A percentile compares a stretch with the other conserved stretches of the same genome.
Conservation (phyloP, 257 asterid genomes). For the Striga asiatica region DNA sequence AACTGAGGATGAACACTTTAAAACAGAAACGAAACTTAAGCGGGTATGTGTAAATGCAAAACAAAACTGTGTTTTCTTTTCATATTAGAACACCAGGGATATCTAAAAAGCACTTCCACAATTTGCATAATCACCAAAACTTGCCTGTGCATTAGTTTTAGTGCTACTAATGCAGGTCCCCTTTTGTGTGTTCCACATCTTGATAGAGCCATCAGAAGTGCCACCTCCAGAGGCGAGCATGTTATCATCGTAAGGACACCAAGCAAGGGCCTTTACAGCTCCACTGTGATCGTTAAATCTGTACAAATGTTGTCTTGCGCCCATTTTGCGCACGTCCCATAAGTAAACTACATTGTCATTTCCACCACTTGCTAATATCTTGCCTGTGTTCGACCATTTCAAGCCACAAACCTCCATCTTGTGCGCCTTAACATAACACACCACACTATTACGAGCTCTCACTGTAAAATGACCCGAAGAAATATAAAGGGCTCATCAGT, state of each 20-base stretch:
- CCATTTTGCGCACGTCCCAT: slow-evolving; percentile 60
- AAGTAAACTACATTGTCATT: slow-evolving; percentile 48
- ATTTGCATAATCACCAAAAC: neutral
- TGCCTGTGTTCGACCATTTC: slow-evolving; percentile 62
- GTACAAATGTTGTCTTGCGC: slow-evolving; percentile 28
- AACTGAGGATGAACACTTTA: too few species aligned
- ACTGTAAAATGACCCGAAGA: slow-evolving; percentile 23
- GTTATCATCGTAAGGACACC: slow-evolving; percentile 60
- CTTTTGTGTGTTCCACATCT: slow-evolving; percentile 55
- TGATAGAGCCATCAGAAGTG: slow-evolving; percentile 36
- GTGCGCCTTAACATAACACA: slow-evolving; percentile 31
- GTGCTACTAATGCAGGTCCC: slow-evolving; percentile 50
- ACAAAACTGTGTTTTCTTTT: too few species aligned
- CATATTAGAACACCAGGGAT: too few species aligned
- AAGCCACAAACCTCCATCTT: slow-evolving; percentile 45
- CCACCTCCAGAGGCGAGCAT: slow-evolving; percentile 88
- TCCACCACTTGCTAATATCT: slow-evolving; percentile 60
- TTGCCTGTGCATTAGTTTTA: slow-evolving; percentile 52
- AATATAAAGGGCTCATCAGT: neutral
- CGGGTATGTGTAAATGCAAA: too few species aligned
- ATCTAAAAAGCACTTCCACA: too few species aligned
- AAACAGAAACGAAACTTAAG: too few species aligned
- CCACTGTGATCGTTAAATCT: slow-evolving; percentile 40
- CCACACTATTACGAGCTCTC: slow-evolving; percentile 43
- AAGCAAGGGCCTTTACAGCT: slow-evolving; percentile 77